Base-by-base conservation (phyloP, 1,284 basidiomycete genomes). In the Papiliotrema laurentii region DNA sequence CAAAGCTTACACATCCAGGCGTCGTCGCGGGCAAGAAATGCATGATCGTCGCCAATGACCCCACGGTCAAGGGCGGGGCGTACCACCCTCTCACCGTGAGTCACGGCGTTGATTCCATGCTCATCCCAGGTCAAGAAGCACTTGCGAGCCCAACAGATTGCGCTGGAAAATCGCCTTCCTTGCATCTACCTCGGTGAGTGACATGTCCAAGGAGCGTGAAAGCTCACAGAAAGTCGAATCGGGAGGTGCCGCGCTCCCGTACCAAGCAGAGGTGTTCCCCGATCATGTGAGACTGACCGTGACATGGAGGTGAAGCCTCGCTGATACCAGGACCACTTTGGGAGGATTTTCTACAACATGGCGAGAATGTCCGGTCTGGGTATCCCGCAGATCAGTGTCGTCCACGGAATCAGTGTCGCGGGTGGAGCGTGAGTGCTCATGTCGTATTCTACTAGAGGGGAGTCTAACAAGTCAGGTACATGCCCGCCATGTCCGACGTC, bases 261-360 rank as follows among this genome's bases (percentile, higher is more conserved):
- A 89, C 71, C 92, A 97, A 75, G 87, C 91, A 1, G 88, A 93
- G 66, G 90, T 90, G 16, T 63, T 62, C 41, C 59, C 54, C n/a
- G 51, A 66, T 59, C 58, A 61, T 50, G 49, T 63, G 56, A 41
- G 64, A 3, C 16, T n/a, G n/a, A n/a, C 21, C 27, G 18, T 33
- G 4, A n/a, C 18, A 19, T 78, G 79, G 84, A 5, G 91, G 90
- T 68, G 87, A 87, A 91, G 75, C 86, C 83, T 65, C 19, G 39
- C 49, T 45, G 44, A 35, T 25, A 16, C 2, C 38, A 68, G 64
- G 86, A 94, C 62, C 90, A 97, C 71, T 97, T 97, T 66, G 92
- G 92, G 9, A 81, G 91, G 13, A 96, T 97, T 68, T 97, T 97
- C 74, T 96, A 92, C 72, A 96, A 97, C 66, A 96, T 94, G 89